Base-by-base conservation (phyloP, 2,329 filamentous ascomycete species). In the Cladosporium sp. region DNA sequence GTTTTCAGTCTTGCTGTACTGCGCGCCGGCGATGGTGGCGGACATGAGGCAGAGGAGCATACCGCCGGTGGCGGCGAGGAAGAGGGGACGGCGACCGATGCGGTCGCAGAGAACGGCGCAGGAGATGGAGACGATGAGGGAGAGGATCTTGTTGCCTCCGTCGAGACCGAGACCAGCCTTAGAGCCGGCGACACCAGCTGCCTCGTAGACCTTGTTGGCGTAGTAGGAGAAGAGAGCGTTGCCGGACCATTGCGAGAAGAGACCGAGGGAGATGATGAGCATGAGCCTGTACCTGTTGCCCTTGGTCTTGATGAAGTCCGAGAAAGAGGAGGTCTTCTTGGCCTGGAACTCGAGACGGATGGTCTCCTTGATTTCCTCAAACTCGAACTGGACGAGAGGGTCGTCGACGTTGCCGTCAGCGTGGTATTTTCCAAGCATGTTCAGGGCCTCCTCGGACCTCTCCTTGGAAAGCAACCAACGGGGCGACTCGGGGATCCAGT, bases 321-420 rank as follows among this genome's bases (percentile, higher is more conserved):
- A 61, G 69, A 86, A 88, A 60, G 78, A 40, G 36, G 54, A 57
- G 25, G 78, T 65, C 54, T 57, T 57, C 54, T 57, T 55, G 17
- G 54, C 47, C 7, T 20, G 10, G 54, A 57, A 57, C 36, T 88
- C 85, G 59, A 84, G 73, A 53, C 75, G 73, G 57, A 88, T 81
- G 12, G 84, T 86, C 66, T 85, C 79, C 65, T 80, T 81, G 71
- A 89, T 89, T 72, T 89, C 85, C 53, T 78, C 79, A 69, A 78
- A 86, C 69, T 89, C 83, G 68, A 85, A 85, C 64, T 86, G 81
- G 8, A 89, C 86, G 1, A 82, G 82, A 3, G 81, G 69, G 65
- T 87, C 81, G 67, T 80, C 75, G 57, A 68, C 70, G 65, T 86
- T 77, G 40, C 84, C 84, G 20, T 84, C 83, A 20, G 78, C 83